Base-by-base conservation (phyloP, 2,329 filamentous ascomycete genomes). In the Scorias spongiosa region DNA sequence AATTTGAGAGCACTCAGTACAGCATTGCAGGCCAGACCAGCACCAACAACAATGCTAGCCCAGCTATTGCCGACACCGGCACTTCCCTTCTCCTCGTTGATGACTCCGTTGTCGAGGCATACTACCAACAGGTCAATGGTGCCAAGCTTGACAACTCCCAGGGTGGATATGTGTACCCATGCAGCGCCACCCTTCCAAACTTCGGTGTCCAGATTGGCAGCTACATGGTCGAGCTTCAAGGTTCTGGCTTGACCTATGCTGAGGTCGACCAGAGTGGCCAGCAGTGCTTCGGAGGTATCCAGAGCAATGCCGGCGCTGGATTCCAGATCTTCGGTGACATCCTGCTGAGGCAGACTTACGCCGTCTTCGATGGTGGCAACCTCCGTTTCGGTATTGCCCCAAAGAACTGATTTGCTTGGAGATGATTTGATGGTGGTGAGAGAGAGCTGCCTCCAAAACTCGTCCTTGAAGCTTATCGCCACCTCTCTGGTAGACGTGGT, bases 231-330 rank as follows among this genome's bases (percentile, higher is more conserved):
- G 53, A 46, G 12, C 43, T 63, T 43, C 54, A 58, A 26, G 57
- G 60, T 10, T 41, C 47, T 2, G 54, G 73, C 41, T 68, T 78
- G 49, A 70, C 68, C 50, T 80, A 77, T 50, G 66, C 71, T 2
- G 52, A 63, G 26, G 63, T 76, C 9, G 32, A 36, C 32, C 32
- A 36, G 32, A 40, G 12, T 18, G 63, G 67, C 40, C 65, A 65
- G 42, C 74, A 66, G 44, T 84, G 80, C 66, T 83, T 80, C 51
- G 80, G 79, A 47, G 80, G 78, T 51, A 63, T 84, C 14, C 80
- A 84, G 63, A 68, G 72, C 29, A 75, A 73, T 40, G 55, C 55
- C 44, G 66, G 69, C 1, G 64, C 65, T 11, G 62, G 65, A 26
- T 59, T 81, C 32, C 74, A 78, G 60, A 78, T 85, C 56, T 71